Percentiles rank a stretch among this genome's conserved stretches.
These are phyloP conservation scores for Lentinula aciculospora DNA, from an alignment of 768 basidiomycete genomes.

Conservation along the genomic window DNA sequence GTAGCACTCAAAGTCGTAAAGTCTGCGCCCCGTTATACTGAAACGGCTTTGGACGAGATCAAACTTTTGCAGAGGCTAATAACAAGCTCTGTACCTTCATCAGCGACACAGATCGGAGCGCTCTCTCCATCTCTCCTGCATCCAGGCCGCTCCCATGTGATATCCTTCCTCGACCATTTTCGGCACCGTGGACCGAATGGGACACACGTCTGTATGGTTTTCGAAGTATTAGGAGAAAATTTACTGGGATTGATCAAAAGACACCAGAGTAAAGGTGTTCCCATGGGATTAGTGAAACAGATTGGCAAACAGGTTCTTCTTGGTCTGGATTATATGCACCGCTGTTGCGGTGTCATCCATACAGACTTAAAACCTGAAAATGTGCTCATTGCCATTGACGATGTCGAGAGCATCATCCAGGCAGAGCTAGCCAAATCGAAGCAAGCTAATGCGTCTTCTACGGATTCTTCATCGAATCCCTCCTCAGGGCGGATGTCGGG, in stretches of 20 bases:
- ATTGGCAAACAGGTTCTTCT: constrained; percentile 94
- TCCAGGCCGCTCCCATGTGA: constrained; percentile 89
- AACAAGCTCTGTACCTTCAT: constrained; percentile 64
- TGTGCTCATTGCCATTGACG: constrained; percentile 94
- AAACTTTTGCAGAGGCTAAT: constrained; percentile 95
- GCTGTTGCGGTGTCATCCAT: constrained; percentile 95
- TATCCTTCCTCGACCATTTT: constrained; percentile 97
- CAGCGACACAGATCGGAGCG: constrained; percentile 32
- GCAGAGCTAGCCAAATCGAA: constrained; percentile 54
- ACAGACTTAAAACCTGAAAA: constrained; percentile 99
- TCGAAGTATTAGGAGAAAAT: constrained; percentile 97
- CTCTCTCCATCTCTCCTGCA: constrained; percentile 64
- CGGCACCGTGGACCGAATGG: constrained; percentile 96
- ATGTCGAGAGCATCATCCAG: constrained; percentile 90
- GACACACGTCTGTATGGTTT: constrained; percentile 98
- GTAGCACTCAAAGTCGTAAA: constrained; percentile 99
- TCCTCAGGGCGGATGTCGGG: constrained; percentile 39
- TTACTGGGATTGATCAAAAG: constrained; percentile 94
- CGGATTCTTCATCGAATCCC: constrained; percentile 27
- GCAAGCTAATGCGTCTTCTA: constrained; percentile 32
- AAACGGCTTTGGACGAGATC: constrained; percentile 98
- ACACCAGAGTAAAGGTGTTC: constrained; percentile 97
- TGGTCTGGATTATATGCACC: constrained; percentile 97
- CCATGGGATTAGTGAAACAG: constrained; percentile 87
- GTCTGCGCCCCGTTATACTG: constrained; percentile 93